phyloP scores from a whole-genome alignment of 495 filamentous ascomycete species.

The Aspergillus leporis region DNA sequence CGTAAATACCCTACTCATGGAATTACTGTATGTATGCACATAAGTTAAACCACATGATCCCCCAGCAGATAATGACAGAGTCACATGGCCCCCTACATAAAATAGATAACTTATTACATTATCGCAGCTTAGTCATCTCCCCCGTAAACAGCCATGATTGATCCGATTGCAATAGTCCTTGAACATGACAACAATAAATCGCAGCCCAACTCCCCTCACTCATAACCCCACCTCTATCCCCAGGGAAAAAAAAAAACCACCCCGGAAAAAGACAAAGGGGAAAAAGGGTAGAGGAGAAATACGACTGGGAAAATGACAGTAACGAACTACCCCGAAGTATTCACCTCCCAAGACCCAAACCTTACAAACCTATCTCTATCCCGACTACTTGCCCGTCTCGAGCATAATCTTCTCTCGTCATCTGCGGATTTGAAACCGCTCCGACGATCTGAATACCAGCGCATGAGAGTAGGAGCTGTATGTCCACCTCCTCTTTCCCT shows the following conservation, averaged over 20 bases:
- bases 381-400: slow-evolving; percentile 72
- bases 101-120: too few species aligned
- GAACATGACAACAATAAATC: background rate
- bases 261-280: background rate
- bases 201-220: slow-evolving; percentile 6
- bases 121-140: background rate
- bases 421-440: slow-evolving; percentile 60
- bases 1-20: background rate
- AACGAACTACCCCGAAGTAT: slow-evolving; percentile 27
- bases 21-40: background rate
- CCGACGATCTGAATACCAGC: slow-evolving; percentile 66
- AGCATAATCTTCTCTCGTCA: slow-evolving; percentile 69
- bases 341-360: slow-evolving; percentile 24
- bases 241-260: background rate
- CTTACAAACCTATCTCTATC: slow-evolving; percentile 59
- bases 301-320: slow-evolving; percentile 29
- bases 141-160: background rate
- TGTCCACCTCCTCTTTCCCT: slow-evolving; percentile 22
- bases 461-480: slow-evolving; percentile 66
- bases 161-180: background rate
- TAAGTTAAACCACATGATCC: background rate
- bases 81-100: background rate
- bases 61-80: background rate
- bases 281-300: background rate
- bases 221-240: background rate